Percentiles rank a stretch among this genome's conserved stretches.
phyloP scores from a whole-genome alignment of 1,284 basidiomycete species.

The Microbotryomycetes sp. region DNA sequence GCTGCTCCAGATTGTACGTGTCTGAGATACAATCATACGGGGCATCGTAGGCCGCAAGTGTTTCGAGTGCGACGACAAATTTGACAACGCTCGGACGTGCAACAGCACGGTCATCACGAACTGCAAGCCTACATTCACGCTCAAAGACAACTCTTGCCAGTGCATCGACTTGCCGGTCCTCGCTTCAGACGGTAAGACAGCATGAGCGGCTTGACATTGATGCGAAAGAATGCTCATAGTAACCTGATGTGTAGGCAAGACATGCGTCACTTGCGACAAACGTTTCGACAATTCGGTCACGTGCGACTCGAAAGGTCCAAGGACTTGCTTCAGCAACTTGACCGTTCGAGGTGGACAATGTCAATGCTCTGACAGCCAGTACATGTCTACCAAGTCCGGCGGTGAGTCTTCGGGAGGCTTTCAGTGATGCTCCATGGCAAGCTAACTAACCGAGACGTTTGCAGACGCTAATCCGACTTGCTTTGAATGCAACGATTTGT shows the following conservation, averaged over 20 bases:
- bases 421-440: too few species aligned
- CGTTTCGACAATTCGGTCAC: background rate
- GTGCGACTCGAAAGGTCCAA: background rate
- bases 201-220: background rate
- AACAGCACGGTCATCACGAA: background rate
- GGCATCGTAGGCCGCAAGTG: background rate
- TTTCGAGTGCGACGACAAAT: background rate
- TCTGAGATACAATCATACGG: background rate
- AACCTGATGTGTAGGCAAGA: too few species aligned
- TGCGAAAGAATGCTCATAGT: background rate
- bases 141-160: background rate
- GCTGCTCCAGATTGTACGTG: too few species aligned
- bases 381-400: too few species aligned
- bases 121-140: background rate
- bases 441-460: too few species aligned
- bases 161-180: background rate
- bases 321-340: background rate
- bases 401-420: too few species aligned
- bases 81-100: background rate
- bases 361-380: too few species aligned
- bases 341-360: background rate
- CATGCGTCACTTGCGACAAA: too few species aligned
- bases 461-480: too few species aligned
- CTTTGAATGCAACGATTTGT: too few species aligned
- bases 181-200: background rate